Conservation (phyloP, 495 filamentous ascomycete species). For the Annulohypoxylon bovei region DNA sequence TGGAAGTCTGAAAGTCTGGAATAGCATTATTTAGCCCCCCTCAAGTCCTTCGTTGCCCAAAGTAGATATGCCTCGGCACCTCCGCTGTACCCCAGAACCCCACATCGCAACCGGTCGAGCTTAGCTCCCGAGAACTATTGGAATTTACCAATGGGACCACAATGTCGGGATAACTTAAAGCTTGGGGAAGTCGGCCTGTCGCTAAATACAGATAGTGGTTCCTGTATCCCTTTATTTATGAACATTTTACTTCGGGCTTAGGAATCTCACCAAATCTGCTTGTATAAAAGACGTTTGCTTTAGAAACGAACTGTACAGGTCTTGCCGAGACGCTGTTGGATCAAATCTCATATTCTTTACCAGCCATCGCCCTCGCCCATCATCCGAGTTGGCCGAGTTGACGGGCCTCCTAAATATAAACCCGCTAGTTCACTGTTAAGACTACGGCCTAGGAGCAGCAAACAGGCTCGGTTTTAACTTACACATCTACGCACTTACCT, state of each 20-base stretch:
- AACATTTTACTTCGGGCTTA: not conserved
- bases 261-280: not conserved
- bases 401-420: not conserved
- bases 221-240: not conserved
- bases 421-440: not conserved
- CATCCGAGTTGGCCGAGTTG: not conserved
- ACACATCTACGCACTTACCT: not conserved
- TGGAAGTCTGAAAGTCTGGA: not conserved
- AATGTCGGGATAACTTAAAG: not conserved
- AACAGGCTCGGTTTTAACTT: not conserved
- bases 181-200: not conserved
- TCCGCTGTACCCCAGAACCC: conserved; percentile 25
- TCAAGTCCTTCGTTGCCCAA: not conserved
- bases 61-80: conserved; percentile 40
- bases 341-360: not conserved
- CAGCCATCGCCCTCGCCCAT: not conserved
- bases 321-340: not conserved
- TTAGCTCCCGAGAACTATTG: conserved; percentile 15
- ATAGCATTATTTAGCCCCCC: not conserved
- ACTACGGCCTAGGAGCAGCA: not conserved
- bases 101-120: not conserved
- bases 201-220: not conserved
- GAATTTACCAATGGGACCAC: not conserved
- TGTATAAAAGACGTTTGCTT: not conserved
- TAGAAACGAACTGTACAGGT: not conserved